Evolutionary conservation across 371 early-diverging fungal species (phyloP), one percentile per base, ranked within the genome.

Genomic region (Apophysomyces trapeziformis): DNA sequence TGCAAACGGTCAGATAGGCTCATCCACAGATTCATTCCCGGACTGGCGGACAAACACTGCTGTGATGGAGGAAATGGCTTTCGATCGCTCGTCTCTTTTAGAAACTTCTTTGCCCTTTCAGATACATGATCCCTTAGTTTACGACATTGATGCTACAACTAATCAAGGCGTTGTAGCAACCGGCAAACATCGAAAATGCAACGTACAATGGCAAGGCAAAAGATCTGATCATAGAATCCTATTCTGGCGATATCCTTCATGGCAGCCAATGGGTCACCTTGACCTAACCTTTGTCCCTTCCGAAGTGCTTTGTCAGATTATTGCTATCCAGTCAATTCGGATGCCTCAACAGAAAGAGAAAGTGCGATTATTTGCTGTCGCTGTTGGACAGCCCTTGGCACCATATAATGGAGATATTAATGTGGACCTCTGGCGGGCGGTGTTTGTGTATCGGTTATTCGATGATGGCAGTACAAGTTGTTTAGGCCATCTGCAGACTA

Each of bases 211-310:
- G 45, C 63, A 63, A 39, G 56, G 41, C 38, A 65, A 61, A 39
- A 60, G 62, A 4, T 75, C 76, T 16, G 73, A 75, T 12, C 76
- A 75, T 43, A 69, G 68, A n/a, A 72, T 75, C 0, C 57, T 75
- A 12, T 75, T 75, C n/a, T 75, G 76, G 76, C 68, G 67, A 18
- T 75, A 75, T 21, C 76, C 76, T 3, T 72, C 70, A 16, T 75
- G 76, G 76, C 65, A 65, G 16, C 46, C 70, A 2, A 72, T 68
- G 9, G 43, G 73, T n/a, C 57, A 60, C 1, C 73, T 75, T 60
- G 73, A 75, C 38, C 46, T 75, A n/a, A 68, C 64, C 8, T 61
- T 75, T 37, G 57, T 56, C 21, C 76, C 73, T 9, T 60, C 65
- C 18, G 63, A 61, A 16, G 38, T 70, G 12, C 64, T 66, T 14